Conservation (phyloP, 257 asterid species). For the Solanum ossicruentum region DNA sequence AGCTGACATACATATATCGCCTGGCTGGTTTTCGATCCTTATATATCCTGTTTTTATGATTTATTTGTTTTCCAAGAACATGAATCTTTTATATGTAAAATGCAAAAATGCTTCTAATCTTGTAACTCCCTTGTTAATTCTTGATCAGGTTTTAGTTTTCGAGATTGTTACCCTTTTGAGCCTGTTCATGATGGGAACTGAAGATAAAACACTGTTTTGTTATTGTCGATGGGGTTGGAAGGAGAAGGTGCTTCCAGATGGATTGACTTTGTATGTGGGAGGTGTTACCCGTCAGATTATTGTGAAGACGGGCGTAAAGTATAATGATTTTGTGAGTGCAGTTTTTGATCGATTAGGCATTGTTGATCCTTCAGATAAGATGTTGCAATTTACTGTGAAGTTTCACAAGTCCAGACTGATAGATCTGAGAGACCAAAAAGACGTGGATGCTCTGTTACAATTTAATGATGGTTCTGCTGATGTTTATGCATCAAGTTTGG, state of each 20-base stretch:
- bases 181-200: neutral
- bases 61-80: too few species aligned
- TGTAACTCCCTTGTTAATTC: neutral
- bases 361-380: neutral
- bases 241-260: neutral
- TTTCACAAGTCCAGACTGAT: neutral
- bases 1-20: too few species aligned
- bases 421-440: neutral
- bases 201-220: neutral
- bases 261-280: neutral
- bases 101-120: too few species aligned
- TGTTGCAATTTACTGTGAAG: neutral
- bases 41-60: neutral
- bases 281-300: neutral
- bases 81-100: neutral
- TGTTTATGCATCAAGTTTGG: neutral
- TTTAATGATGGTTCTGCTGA: neutral
- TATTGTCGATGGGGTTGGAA: neutral
- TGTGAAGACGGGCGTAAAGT: neutral
- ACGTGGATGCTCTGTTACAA: neutral
- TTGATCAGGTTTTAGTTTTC: neutral
- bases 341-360: neutral
- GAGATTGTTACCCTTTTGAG: neutral
- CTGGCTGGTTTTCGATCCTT: neutral
- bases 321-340: neutral